Percentiles rank a stretch among this genome's conserved stretches.
phyloP scores from a whole-genome alignment of 169 alveolate genomes.

The Toxoplasma gondii region DNA sequence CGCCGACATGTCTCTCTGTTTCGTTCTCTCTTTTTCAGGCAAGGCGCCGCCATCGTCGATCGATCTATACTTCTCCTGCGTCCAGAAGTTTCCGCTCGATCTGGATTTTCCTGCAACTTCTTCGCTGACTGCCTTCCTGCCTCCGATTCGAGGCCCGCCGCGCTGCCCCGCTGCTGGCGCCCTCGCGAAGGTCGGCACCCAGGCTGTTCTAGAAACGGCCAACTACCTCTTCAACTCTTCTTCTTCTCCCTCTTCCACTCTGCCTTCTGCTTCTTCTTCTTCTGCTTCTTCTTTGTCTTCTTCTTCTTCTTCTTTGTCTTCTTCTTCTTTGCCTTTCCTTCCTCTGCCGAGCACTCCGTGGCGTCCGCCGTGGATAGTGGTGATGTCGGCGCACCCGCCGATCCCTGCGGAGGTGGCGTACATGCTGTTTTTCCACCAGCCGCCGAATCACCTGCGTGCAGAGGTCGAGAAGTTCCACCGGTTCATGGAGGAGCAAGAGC shows the following conservation, averaged over 20 bases:
- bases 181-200: not conserved
- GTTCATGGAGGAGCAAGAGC: not conserved
- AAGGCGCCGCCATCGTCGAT: not conserved
- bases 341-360: not conserved
- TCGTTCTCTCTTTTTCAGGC: not conserved
- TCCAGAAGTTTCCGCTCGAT: not conserved
- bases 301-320: not conserved
- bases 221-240: not conserved
- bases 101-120: not conserved
- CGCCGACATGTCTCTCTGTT: not conserved
- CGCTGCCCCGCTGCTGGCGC: not conserved
- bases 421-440: constrained; percentile 27
- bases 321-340: not conserved
- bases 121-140: not conserved
- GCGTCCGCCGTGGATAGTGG: not conserved
- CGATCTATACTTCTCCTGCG: not conserved
- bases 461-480: not conserved
- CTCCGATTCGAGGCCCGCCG: not conserved
- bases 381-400: constrained; percentile 2
- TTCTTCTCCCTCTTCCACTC: not conserved
- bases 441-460: constrained; percentile 12
- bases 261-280: not conserved
- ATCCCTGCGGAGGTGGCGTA: constrained; percentile 1
- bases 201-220: constrained; percentile 7
- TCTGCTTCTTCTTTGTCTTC: not conserved